phyloP scores from a whole-genome alignment of 129 eudicot genomes.

The Arctium minus region DNA sequence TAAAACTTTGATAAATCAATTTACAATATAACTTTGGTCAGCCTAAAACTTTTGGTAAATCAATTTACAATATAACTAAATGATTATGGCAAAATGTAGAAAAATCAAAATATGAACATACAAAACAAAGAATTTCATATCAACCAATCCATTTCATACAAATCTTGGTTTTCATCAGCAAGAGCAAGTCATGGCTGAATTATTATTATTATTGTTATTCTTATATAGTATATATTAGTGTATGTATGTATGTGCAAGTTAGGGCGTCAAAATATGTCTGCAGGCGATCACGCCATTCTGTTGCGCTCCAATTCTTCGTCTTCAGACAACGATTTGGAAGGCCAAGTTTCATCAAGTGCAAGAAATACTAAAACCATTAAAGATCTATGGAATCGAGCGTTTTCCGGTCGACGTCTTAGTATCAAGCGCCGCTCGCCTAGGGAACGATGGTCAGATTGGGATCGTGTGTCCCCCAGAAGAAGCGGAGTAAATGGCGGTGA shows the following conservation, averaged over 20 bases:
- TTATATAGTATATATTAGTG: not conserved
- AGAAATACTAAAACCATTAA: slow-evolving; percentile 27
- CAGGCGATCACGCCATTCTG: slow-evolving; percentile 37
- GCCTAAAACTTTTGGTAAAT: too few species aligned
- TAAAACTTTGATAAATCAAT: too few species aligned
- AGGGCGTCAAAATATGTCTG: slow-evolving; percentile 37
- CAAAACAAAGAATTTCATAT: too few species aligned
- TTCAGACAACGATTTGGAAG: slow-evolving; percentile 61
- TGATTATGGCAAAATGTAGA: too few species aligned
- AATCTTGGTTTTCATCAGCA: not conserved
- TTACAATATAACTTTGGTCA: too few species aligned
- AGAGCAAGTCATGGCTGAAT: slow-evolving; percentile 2
- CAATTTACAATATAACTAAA: too few species aligned
- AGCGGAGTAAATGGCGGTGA: slow-evolving; percentile 27
- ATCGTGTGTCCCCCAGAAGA: slow-evolving; percentile 22
- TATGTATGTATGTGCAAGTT: not conserved
- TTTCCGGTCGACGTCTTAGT: slow-evolving; percentile 53
- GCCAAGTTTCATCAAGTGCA: slow-evolving; percentile 34
- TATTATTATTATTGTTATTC: not conserved
- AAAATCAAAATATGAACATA: too few species aligned
- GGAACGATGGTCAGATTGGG: slow-evolving; percentile 27
- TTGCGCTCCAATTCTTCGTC: slow-evolving; percentile 56
- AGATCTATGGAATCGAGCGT: slow-evolving; percentile 63
- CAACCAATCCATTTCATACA: too few species aligned
- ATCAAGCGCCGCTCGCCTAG: slow-evolving; percentile 42